Conservation (phyloP, 257 asterid genomes). For the Mitragyna speciosa region DNA sequence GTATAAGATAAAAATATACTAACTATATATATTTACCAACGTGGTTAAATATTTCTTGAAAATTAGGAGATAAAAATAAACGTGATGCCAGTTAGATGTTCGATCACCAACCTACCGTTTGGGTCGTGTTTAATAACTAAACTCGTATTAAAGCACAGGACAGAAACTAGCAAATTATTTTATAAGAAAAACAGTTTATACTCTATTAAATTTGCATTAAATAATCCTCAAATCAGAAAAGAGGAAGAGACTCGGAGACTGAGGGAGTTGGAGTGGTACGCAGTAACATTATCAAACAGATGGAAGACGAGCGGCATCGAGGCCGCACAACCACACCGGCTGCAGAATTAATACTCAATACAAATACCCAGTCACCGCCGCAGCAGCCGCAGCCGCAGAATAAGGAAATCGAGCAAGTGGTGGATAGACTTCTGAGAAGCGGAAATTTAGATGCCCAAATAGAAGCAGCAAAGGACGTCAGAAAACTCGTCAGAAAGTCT, state of each 20-base stretch:
- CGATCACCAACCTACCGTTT: too few relatives aligned
- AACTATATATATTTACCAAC: too few relatives aligned
- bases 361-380: not conserved
- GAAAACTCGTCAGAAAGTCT: slow-evolving; percentile 70
- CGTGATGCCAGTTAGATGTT: too few relatives aligned
- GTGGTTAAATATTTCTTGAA: too few relatives aligned
- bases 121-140: too few relatives aligned
- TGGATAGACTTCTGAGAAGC: slow-evolving; percentile 52
- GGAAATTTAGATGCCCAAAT: slow-evolving; percentile 62
- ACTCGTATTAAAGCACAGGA: too few relatives aligned
- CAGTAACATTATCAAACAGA: slow-evolving; percentile 15
- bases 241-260: not conserved
- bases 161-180: too few relatives aligned
- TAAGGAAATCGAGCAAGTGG: slow-evolving; percentile 58
- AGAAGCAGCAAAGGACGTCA: slow-evolving; percentile 78
- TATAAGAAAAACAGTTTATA: too few relatives aligned
- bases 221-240: not conserved
- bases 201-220: not conserved
- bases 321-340: not conserved
- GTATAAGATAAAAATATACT: too few relatives aligned
- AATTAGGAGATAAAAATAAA: too few relatives aligned
- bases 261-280: not conserved
- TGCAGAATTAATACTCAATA: slow-evolving; percentile 4
- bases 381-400: slow-evolving; percentile 26
- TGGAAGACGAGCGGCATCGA: not conserved